These are phyloP conservation scores for Monilinia vaccinii-corymbosi DNA, from an alignment of 2,329 filamentous ascomycete genomes.

Conservation along the genomic window DNA sequence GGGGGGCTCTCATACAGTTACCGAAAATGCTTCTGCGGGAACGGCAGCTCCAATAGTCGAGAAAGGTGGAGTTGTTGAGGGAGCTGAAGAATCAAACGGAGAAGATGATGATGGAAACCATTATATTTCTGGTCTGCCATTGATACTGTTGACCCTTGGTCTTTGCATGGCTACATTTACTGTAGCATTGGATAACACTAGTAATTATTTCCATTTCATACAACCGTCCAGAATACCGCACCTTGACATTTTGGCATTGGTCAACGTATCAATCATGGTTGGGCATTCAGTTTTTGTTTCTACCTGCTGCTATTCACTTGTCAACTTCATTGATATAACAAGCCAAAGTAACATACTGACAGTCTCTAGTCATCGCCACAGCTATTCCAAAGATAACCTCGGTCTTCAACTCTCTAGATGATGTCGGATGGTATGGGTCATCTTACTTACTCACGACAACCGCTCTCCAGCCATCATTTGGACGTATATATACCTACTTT, in stretches of 20 bases:
- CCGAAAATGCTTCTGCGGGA: background rate
- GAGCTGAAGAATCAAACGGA: slow-evolving; percentile 4
- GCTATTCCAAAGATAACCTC: slow-evolving; percentile 36
- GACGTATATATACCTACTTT: slow-evolving; percentile 31
- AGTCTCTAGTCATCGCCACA: slow-evolving; percentile 24
- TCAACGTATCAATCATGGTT: background rate
- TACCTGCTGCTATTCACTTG: background rate
- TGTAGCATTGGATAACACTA: slow-evolving; percentile 29
- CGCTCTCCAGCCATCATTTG: slow-evolving; percentile 29
- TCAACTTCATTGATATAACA: background rate
- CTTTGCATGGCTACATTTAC: slow-evolving; percentile 35
- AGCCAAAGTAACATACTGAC: background rate
- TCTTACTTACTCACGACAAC: slow-evolving; percentile 33
- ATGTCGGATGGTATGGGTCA: slow-evolving; percentile 34
- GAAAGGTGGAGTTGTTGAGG: background rate
- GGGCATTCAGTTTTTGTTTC: background rate
- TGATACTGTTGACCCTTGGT: slow-evolving; percentile 37
- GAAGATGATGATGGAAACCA: slow-evolving; percentile 19
- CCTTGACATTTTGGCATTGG: background rate
- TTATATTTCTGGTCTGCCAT: slow-evolving; percentile 23
- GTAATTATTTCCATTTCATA: slow-evolving; percentile 16
- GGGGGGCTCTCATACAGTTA: background rate
- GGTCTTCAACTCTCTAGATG: slow-evolving; percentile 32
- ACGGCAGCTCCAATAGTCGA: background rate
- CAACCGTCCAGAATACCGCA: background rate